Evolutionary conservation across 2,329 filamentous ascomycete species (phyloP), one percentile per base, ranked within the genome.

Genomic region (Fusarium floridanum): DNA sequence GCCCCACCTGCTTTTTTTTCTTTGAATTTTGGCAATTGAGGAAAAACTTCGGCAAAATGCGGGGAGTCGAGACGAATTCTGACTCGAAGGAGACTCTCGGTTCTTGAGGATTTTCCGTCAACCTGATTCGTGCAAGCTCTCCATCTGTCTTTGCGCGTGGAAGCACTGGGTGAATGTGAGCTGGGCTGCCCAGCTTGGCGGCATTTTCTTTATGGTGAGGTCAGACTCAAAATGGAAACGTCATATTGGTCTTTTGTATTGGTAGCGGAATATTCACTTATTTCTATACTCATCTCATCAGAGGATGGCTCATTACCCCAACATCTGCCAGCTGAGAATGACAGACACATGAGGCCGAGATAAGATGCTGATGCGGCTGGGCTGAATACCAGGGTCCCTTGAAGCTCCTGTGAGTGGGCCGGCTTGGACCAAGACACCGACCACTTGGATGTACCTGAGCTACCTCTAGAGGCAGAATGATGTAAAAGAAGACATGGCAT

Each of bases 21-120:
- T 68, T 62, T 50, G 63, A 66, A 43, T 39, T 24, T 64, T n/a
- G 55, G 6, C 14, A 55, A 34, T 55, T 55, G 50, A 20, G 77
- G 77, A 82, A 96, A 74, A 89, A 91, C 72, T 86, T 97, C 76
- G 94, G 96, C 83, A 89, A 95, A 82, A 57, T 14, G 1, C 5
- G 29, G 6, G 10, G 24, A 48, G 22, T 22, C 8, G 17, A 53
- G 48, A 17, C 16, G 48, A 10, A 34, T 1, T n/a, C 20, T 48
- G 68, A 72, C 61, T 69, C 68, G 17, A 8, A 20, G 29, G 41
- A 34, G 29, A 2, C 41, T 20, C 5, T 29, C 37, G 27, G 50
- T 36, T 34, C 20, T 5, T 11, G 20, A 16, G n/a, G 9, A 53
- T 45, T 29, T 17, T 17, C 16, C 12, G 14, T 66, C 7, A 55